phyloP scores from a whole-genome alignment of 208 protist species.

The Giardia muris region DNA sequence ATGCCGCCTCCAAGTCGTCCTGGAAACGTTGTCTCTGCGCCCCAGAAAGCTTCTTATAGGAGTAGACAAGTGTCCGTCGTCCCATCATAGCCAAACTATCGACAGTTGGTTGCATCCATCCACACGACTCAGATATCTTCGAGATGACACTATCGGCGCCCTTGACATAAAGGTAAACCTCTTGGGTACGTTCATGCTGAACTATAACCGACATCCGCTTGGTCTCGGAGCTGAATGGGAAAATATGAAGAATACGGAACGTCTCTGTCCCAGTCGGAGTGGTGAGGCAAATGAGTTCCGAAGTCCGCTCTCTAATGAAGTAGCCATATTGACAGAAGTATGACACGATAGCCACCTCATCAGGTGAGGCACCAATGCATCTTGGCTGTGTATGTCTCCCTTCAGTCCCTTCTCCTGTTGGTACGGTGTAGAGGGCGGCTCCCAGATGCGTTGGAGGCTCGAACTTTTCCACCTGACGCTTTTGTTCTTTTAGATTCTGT shows the following conservation, averaged over 20 bases:
- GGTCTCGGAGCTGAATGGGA: slow-evolving; percentile 87
- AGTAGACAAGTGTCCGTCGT: background rate
- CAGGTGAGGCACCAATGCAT: slow-evolving; percentile 57
- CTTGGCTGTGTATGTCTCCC: too few species aligned
- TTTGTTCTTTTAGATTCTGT: too few species aligned
- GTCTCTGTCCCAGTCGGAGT: slow-evolving; percentile 28
- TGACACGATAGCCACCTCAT: slow-evolving; percentile 77
- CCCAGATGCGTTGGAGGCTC: too few species aligned
- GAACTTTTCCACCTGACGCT: too few species aligned
- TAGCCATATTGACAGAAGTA: slow-evolving; percentile 61
- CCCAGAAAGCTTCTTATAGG: background rate
- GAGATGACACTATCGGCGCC: slow-evolving; percentile 72
- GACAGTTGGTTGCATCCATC: background rate
- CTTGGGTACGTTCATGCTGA: slow-evolving; percentile 43
- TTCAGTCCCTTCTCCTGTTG: too few species aligned
- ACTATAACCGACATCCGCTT: slow-evolving; percentile 93
- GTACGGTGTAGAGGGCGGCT: too few species aligned
- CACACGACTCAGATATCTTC: slow-evolving; percentile 54
- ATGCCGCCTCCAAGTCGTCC: background rate
- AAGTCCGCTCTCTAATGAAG: slow-evolving; percentile 1
- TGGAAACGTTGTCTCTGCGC: background rate
- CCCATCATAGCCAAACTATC: background rate
- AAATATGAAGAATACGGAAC: slow-evolving; percentile 73
- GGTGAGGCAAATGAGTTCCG: slow-evolving; percentile 27
- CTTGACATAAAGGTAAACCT: slow-evolving; percentile 77